Conservation (phyloP, 352 stramenopile genomes). For the Phytophthora sp. region DNA sequence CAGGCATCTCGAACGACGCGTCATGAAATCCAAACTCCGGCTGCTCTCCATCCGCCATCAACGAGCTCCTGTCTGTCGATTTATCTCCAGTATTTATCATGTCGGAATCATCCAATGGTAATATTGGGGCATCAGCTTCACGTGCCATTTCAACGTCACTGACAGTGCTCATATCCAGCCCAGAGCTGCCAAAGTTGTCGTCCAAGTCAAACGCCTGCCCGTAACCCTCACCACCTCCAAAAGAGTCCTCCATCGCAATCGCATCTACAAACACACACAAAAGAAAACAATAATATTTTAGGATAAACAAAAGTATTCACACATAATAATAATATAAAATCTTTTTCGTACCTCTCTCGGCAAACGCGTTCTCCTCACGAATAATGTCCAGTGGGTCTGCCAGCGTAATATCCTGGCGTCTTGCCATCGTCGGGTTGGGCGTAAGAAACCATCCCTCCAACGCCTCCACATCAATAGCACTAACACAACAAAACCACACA, state of each 20-base stretch:
- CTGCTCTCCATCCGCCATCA: slow-evolving; percentile 38
- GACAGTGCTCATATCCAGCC: slow-evolving; percentile 67
- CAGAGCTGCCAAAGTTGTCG: slow-evolving; percentile 56
- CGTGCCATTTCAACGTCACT: slow-evolving; percentile 87
- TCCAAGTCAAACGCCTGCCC: slow-evolving; percentile 88
- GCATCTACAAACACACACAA: slow-evolving; percentile 49
- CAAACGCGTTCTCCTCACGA: slow-evolving; percentile 57
- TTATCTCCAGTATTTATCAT: slow-evolving; percentile 60
- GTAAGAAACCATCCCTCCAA: slow-evolving; percentile 85
- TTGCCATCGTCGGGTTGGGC: slow-evolving; percentile 76
- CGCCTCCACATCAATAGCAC: slow-evolving; percentile 64
- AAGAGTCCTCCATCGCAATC: slow-evolving; percentile 77
- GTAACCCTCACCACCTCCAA: slow-evolving; percentile 63
- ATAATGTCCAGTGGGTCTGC: slow-evolving; percentile 64
- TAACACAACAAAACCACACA: too few species aligned
- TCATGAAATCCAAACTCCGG: slow-evolving; percentile 67
- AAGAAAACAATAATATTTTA: background rate
- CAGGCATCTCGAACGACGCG: slow-evolving; percentile 59
- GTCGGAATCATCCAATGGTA: slow-evolving; percentile 62
- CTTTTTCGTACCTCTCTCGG: slow-evolving; percentile 47
- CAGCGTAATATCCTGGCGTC: slow-evolving; percentile 87
- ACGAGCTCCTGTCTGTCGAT: slow-evolving; percentile 47
- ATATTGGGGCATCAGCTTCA: slow-evolving; percentile 62
- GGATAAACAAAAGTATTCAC: background rate
- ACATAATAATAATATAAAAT: slow-evolving; percentile 13